Evolutionary conservation across 202 grass and related monocot genomes (phyloP), one percentile per base, ranked within the genome.

Genomic region (Musa balbisiana): DNA sequence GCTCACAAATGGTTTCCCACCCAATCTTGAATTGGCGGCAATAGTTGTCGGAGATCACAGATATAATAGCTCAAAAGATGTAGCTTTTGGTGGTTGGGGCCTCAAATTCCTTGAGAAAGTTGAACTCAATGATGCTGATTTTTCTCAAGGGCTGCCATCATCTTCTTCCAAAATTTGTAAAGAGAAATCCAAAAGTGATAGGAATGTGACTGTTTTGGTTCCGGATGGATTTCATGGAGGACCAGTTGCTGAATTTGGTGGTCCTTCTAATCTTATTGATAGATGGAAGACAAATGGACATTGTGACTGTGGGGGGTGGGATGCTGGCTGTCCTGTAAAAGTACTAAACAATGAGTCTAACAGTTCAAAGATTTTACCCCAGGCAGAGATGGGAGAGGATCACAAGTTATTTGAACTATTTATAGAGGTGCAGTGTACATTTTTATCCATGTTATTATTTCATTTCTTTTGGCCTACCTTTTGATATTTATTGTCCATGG

Each of bases 51-150:
- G 72, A 58, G 83, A 88, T 63, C 67, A 89, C 19, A 81, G 15
- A 11, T 59, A 50, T 13, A 62, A 78, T 64, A 23, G 12, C 19
- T 68, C 4, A 43, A 69, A 88, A 74, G 85, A 81, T 17, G 49
- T 82, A 12, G 8, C 67, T 49, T 64, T 29, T 79, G 88, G 88
- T 69, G 94, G 94, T 4, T 98, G 94, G 94, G 94, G 94, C 9
- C 82, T 98, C 27, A 98, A 89, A 75, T 92, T 98, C 68, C 94
- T 98, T 80, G 72, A 71, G 20, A 55, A 25, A 53, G n/a, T 73
- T 55, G 11, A 20, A 20, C 16, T 69, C 12, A n/a, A 43, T 43
- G 33, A 43, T 43, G 33, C 33, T 43, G 33, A 43, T 43, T 43
- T 43, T 43, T 43, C 33, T 43, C 33, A 3, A 43, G 33, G 33